These are phyloP conservation scores for Sporobolomyces phaffii DNA, from an alignment of 768 basidiomycete genomes.

Conservation along the genomic window DNA sequence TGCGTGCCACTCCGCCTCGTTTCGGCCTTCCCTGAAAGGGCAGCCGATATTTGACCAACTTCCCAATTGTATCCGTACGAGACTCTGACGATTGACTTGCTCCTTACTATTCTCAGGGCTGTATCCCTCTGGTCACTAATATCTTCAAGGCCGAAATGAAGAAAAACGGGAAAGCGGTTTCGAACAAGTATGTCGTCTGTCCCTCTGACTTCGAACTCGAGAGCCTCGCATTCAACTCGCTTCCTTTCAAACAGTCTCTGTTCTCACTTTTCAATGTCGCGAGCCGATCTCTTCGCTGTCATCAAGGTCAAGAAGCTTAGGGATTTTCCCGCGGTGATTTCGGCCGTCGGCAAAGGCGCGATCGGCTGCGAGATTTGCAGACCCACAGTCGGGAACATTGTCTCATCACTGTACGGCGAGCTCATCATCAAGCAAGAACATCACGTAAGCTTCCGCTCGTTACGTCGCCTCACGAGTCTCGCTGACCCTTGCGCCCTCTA, in stretches of 20 bases:
- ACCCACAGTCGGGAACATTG: slow-evolving; percentile 56
- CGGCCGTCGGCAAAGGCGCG: slow-evolving; percentile 52
- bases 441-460: not conserved
- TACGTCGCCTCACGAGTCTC: too few relatives aligned
- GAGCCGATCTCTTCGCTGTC: slow-evolving; percentile 63
- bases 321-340: slow-evolving; percentile 57
- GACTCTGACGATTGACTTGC: not conserved
- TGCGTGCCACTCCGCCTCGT: too few relatives aligned
- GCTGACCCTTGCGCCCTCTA: too few relatives aligned
- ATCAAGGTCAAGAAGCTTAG: slow-evolving; percentile 60
- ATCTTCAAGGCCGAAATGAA: slow-evolving; percentile 60
- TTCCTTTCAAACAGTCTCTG: slow-evolving; percentile 55
- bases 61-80: too few relatives aligned
- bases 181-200: slow-evolving; percentile 48
- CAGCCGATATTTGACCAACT: too few relatives aligned
- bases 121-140: slow-evolving; percentile 57
- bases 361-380: slow-evolving; percentile 70
- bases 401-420: slow-evolving; percentile 59
- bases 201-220: too few relatives aligned
- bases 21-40: too few relatives aligned
- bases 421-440: slow-evolving; percentile 54
- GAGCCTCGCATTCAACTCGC: too few relatives aligned
- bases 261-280: slow-evolving; percentile 59
- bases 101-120: slow-evolving; percentile 50
- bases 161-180: slow-evolving; percentile 58